These are phyloP conservation scores for Trichoderma lentiforme DNA, from an alignment of 2,329 filamentous ascomycete genomes.

Conservation along the genomic window DNA sequence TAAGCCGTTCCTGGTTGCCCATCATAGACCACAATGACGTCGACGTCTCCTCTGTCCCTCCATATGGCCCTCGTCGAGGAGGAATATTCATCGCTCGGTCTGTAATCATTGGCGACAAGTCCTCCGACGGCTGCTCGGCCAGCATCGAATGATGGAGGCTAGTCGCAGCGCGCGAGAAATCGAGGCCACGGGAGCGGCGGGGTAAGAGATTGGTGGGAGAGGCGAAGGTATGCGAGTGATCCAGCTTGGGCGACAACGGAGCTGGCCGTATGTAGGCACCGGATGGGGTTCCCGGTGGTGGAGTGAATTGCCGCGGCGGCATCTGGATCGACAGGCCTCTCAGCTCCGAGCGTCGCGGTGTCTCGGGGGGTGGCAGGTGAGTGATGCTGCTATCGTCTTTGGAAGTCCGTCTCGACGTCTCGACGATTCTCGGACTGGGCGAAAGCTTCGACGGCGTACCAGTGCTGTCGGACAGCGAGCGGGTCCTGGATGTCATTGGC, in stretches of 20 bases:
- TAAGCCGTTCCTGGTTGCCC: slow-evolving; percentile 65
- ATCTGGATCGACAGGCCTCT: slow-evolving; percentile 53
- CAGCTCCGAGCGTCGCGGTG: slow-evolving; percentile 67
- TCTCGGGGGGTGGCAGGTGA: slow-evolving; percentile 52
- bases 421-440: slow-evolving; percentile 55
- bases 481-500: slow-evolving; percentile 49
- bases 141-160: slow-evolving; percentile 94
- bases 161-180: slow-evolving; percentile 90
- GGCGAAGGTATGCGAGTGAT: slow-evolving; percentile 79
- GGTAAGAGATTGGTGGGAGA: slow-evolving; percentile 86
- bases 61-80: slow-evolving; percentile 46
- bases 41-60: slow-evolving; percentile 60
- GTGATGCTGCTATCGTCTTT: slow-evolving; percentile 65
- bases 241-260: slow-evolving; percentile 81
- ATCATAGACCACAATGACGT: slow-evolving; percentile 70
- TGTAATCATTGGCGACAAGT: slow-evolving; percentile 82
- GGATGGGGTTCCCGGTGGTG: slow-evolving; percentile 34
- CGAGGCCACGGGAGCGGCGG: slow-evolving; percentile 81
- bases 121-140: slow-evolving; percentile 81
- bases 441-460: slow-evolving; percentile 54
- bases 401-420: slow-evolving; percentile 53
- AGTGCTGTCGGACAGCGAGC: slow-evolving; percentile 64
- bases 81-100: slow-evolving; percentile 64
- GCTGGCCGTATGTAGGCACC: slow-evolving; percentile 49
- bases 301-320: slow-evolving; percentile 35